Evolutionary conservation across 2,329 filamentous ascomycete genomes (phyloP).

Genomic region (Phaeosphaeria sp.): DNA sequence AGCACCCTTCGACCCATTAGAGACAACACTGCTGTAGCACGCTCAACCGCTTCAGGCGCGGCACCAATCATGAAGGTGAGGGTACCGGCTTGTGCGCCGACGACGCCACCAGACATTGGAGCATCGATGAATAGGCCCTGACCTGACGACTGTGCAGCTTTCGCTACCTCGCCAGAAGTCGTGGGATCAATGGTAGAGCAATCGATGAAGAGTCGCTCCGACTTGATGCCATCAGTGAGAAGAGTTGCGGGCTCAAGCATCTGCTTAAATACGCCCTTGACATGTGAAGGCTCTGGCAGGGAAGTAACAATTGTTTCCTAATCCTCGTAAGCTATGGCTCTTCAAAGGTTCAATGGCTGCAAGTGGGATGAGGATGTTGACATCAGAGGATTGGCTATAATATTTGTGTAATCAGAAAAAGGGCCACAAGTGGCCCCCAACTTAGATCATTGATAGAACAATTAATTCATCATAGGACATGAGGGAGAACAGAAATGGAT

Average conservation of each 20-base stretch:
- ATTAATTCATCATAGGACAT: conserved; percentile 57
- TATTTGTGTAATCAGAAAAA: conserved; percentile 66
- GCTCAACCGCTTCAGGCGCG: conserved; percentile 64
- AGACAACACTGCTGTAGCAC: conserved; percentile 72
- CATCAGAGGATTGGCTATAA: conserved; percentile 79
- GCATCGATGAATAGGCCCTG: conserved; percentile 88
- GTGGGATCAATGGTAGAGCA: conserved; percentile 95
- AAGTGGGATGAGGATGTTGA: conserved; percentile 14
- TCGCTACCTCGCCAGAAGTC: conserved; percentile 79
- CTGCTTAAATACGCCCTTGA: conserved; percentile 78
- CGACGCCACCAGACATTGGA: conserved; percentile 95
- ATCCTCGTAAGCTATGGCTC: conserved; percentile 25
- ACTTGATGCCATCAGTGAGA: conserved; percentile 55
- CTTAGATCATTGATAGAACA: conserved; percentile 73
- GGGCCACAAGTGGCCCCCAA: conserved; percentile 66
- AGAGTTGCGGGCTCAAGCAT: conserved; percentile 70
- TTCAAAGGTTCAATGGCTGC: conserved; percentile 5
- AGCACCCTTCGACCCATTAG: conserved; percentile 87
- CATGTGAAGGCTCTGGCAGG: conserved; percentile 87
- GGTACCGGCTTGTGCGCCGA: conserved; percentile 85
- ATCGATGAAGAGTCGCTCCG: conserved; percentile 85
- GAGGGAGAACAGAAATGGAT: conserved; percentile 5
- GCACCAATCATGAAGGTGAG: conserved; percentile 96
- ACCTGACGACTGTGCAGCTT: conserved; percentile 68
- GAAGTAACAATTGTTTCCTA: conserved; percentile 89